These are phyloP conservation scores for Hyphopichia buzzinii DNA, from an alignment of 1,139 yeast genomes.

Conservation along the genomic window DNA sequence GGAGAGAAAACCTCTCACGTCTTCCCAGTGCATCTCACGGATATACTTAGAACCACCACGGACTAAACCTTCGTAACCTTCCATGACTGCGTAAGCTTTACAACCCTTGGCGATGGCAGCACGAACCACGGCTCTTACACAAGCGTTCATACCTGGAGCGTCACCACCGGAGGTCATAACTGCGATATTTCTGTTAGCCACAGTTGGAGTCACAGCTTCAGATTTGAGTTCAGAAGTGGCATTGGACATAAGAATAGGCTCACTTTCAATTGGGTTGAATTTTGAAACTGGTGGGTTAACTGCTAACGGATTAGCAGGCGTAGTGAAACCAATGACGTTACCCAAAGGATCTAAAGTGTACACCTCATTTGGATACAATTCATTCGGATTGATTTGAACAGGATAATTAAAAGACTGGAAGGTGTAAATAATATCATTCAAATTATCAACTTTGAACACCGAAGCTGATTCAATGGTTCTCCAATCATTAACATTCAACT, in stretches of 20 bases:
- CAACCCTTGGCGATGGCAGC: constrained; percentile 71
- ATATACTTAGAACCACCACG: constrained; percentile 61
- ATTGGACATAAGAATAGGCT: constrained; percentile 7
- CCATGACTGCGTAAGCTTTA: constrained; percentile 70
- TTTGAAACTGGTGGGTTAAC: constrained; percentile 42
- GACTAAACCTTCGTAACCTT: constrained; percentile 77
- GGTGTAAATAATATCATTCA: constrained; percentile 32
- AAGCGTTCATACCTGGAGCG: constrained; percentile 85
- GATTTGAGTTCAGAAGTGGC: constrained; percentile 10
- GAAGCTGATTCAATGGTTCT: constrained; percentile 45
- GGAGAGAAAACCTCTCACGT: constrained; percentile 71
- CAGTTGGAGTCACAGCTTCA: constrained; percentile 10
- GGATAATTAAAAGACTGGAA: constrained; percentile 26
- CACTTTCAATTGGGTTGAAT: constrained; percentile 11
- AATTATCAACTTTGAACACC: constrained; percentile 33
- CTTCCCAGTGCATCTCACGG: constrained; percentile 70
- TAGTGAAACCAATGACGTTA: constrained; percentile 63
- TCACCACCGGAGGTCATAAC: constrained; percentile 90
- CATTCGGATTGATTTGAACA: constrained; percentile 54
- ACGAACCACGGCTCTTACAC: constrained; percentile 75
- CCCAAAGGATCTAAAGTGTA: constrained; percentile 71
- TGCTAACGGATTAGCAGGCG: constrained; percentile 56
- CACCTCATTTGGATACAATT: constrained; percentile 63
- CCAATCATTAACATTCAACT: constrained; percentile 40
- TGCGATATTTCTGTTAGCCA: constrained; percentile 54